Evolutionary conservation across 2,329 filamentous ascomycete species (phyloP), one percentile per base, ranked within the genome.

Genomic region (Aspergillus sp.): DNA sequence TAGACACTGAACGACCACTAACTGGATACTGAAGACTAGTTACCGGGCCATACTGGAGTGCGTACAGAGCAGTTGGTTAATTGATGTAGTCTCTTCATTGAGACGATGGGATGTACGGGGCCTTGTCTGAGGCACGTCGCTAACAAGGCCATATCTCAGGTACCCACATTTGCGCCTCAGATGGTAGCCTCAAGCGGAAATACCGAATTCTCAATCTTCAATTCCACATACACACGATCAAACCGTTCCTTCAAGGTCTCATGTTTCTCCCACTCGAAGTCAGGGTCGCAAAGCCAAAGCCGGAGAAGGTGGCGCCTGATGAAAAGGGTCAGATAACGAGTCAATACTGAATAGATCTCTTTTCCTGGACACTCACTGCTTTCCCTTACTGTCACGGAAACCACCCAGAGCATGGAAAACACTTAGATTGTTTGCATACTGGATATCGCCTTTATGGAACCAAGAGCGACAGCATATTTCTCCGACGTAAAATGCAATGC

Each of bases 371-470:
- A 60, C 68, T 58, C 52, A 72, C 66, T 71, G 63, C 49, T 71
- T 63, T 3, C 58, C 61, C 2, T 57, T 53, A 0, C 52, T 61
- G 56, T 77, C 69, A 20, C 43, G 65, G 43, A 77, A 78, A 1
- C 65, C 70, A 49, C 75, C 70, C 1, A 76, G 63, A 1, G 74
- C 73, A 61, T 79, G 75, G 53, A 79, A 75, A 22, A 78, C 68
- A n/a, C 66, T 69, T 4, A 78, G 47, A 37, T 79, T 78, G 53
- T 78, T 79, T n/a, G 72, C 66, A 46, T 73, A 77, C 55, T 77
- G 74, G 12, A 79, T 64, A 51, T 78, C 75, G 0, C 75, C 76
- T 47, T 72, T 69, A 30, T 68, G 62, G 47, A 78, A 35, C 72
- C 67, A 5, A 77, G 57, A 0, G 61, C 59, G 0, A 76, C 60